Evolutionary conservation across 2,329 filamentous ascomycete genomes (phyloP).

Genomic region (Byssoonygena ceratinophila): DNA sequence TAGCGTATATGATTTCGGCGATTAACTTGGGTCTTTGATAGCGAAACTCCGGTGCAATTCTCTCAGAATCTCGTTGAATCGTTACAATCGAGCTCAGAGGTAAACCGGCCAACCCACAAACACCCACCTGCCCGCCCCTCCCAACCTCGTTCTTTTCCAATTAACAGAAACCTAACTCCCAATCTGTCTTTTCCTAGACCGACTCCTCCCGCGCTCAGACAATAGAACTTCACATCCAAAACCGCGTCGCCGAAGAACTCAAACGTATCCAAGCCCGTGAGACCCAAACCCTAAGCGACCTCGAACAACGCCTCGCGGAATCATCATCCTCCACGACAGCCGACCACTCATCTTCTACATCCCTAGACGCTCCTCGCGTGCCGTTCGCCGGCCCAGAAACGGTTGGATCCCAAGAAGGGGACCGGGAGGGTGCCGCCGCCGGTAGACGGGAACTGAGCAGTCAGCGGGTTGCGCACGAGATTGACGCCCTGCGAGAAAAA

Average conservation of each 20-base stretch:
- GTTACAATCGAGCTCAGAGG: constrained; percentile 76
- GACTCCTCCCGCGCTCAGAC: constrained; percentile 75
- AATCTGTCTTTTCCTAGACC: constrained; percentile 57
- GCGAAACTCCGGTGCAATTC: constrained; percentile 56
- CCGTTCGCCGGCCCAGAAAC: constrained; percentile 29
- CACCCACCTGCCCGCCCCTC: neutral
- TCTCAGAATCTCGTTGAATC: constrained; percentile 74
- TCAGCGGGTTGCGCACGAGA: constrained; percentile 47
- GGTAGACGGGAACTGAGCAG: constrained; percentile 30
- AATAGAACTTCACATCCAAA: constrained; percentile 77
- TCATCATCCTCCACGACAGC: constrained; percentile 22
- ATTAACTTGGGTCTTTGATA: constrained; percentile 25
- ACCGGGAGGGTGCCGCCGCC: constrained; percentile 17
- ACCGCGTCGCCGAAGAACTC: constrained; percentile 76
- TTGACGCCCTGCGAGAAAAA: constrained; percentile 47
- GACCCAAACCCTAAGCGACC: constrained; percentile 55
- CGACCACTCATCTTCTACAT: constrained; percentile 27
- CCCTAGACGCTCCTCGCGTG: constrained; percentile 34
- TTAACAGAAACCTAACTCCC: too few relatives aligned
- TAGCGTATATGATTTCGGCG: neutral
- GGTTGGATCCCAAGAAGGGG: constrained; percentile 7
- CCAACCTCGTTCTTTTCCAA: constrained; percentile 1
- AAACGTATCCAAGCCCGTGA: constrained; percentile 64
- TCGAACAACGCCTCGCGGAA: constrained; percentile 50
- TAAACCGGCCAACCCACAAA: constrained; percentile 33